These are phyloP conservation scores for Kodamaea lidongshanica DNA, from an alignment of 805 yeast genomes.

Conservation along the genomic window DNA sequence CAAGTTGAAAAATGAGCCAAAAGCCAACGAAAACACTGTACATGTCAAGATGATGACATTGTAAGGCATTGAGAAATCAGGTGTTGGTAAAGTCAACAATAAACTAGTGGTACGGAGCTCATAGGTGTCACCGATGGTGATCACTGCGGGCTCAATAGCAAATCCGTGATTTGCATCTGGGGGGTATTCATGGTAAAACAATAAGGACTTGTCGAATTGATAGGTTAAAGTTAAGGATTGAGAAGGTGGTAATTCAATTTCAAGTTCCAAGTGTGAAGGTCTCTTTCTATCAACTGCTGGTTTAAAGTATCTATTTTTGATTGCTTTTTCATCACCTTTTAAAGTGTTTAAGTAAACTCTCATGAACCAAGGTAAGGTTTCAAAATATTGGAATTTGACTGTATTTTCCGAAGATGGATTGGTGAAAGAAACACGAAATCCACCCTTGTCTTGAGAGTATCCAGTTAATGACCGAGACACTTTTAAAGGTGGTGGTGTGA, in stretches of 20 bases:
- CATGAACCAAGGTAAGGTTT: slow-evolving; percentile 90
- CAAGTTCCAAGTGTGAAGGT: slow-evolving; percentile 78
- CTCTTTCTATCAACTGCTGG: slow-evolving; percentile 78
- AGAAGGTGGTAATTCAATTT: slow-evolving; percentile 56
- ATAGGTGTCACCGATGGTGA: slow-evolving; percentile 47
- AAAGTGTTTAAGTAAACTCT: slow-evolving; percentile 73
- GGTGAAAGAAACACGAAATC: slow-evolving; percentile 69
- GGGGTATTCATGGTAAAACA: slow-evolving; percentile 89
- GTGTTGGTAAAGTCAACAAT: slow-evolving; percentile 83
- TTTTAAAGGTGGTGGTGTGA: slow-evolving; percentile 51
- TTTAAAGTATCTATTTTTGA: slow-evolving; percentile 52
- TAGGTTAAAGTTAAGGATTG: slow-evolving; percentile 59
- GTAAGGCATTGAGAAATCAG: slow-evolving; percentile 98
- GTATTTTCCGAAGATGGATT: slow-evolving; percentile 50
- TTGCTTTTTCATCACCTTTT: slow-evolving; percentile 25
- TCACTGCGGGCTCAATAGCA: slow-evolving; percentile 85
- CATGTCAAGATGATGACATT: slow-evolving; percentile 92
- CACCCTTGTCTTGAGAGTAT: slow-evolving; percentile 86
- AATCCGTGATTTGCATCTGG: slow-evolving; percentile 99
- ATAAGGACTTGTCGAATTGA: slow-evolving; percentile 80
- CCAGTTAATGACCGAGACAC: slow-evolving; percentile 89
- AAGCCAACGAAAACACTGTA: slow-evolving; percentile 86
- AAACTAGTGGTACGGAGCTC: slow-evolving; percentile 79
- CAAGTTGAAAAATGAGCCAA: slow-evolving; percentile 80
- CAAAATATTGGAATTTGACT: slow-evolving; percentile 58